Conservation (phyloP, 2,329 filamentous ascomycete species). For the Fusarium coicis region DNA sequence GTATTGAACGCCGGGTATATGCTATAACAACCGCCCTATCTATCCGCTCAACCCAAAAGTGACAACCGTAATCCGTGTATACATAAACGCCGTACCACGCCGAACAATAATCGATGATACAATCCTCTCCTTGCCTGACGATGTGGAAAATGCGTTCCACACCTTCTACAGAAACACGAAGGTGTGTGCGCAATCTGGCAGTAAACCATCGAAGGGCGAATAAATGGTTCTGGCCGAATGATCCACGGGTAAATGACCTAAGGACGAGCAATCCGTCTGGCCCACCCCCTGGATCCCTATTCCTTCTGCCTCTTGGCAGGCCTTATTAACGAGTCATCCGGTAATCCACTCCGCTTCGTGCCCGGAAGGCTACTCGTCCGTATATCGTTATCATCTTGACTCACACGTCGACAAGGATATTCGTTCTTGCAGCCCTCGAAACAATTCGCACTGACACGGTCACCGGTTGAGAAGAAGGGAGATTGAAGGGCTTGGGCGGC, state of each 20-base stretch:
- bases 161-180: not conserved
- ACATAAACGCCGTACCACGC: slow-evolving; percentile 31
- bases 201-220: not conserved
- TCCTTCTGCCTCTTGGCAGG: slow-evolving; percentile 73
- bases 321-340: slow-evolving; percentile 79
- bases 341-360: slow-evolving; percentile 87
- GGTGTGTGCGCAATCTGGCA: not conserved
- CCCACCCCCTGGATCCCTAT: slow-evolving; percentile 15
- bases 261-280: not conserved
- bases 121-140: not conserved
- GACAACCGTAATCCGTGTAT: not conserved
- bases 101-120: not conserved
- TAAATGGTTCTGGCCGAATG: no score
- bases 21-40: not conserved
- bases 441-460: slow-evolving; percentile 81
- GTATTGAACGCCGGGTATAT: slow-evolving; percentile 35
- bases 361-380: slow-evolving; percentile 88
- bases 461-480: slow-evolving; percentile 83
- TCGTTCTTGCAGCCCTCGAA: slow-evolving; percentile 90
- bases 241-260: not conserved
- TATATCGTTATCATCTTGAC: slow-evolving; percentile 95
- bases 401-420: slow-evolving; percentile 91
- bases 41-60: not conserved
- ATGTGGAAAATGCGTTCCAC: not conserved
- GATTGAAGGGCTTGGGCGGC: slow-evolving; percentile 91